Percentiles rank a stretch among this genome's conserved stretches.
Conservation (phyloP, 345 rosid genomes). For the Cardamine chenopodiifolia region DNA sequence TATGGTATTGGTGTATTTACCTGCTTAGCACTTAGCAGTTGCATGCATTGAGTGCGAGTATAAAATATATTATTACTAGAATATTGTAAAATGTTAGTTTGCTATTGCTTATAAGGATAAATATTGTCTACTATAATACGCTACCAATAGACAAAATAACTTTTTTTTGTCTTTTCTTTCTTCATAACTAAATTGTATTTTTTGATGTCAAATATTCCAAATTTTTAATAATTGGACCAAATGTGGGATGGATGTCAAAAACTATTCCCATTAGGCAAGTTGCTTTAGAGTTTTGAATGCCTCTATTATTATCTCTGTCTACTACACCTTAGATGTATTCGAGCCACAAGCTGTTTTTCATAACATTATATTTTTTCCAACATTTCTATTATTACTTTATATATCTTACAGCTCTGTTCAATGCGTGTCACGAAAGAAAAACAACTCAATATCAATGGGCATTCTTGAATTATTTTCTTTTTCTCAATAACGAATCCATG, state of each 20-base stretch:
- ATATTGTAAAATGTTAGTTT: background rate
- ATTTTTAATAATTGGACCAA: background rate
- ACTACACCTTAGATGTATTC: conserved; percentile 34
- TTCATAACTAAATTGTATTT: conserved; percentile 11
- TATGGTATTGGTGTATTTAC: no score
- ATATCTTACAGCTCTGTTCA: conserved; percentile 38
- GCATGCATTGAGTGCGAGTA: background rate
- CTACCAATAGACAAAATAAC: background rate
- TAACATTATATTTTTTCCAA: conserved; percentile 12
- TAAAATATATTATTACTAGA: background rate
- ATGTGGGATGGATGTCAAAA: conserved; percentile 28
- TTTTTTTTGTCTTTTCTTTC: background rate
- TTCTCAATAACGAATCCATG: conserved; percentile 16
- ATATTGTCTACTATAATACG: background rate
- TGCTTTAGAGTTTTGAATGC: conserved; percentile 29
- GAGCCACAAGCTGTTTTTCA: conserved; percentile 35
- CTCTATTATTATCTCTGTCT: conserved; percentile 32
- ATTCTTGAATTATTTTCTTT: conserved; percentile 24
- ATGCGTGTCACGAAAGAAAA: conserved; percentile 33
- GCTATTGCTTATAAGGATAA: background rate
- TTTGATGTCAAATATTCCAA: conserved; percentile 12
- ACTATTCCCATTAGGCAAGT: conserved; percentile 39
- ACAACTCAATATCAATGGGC: conserved; percentile 33
- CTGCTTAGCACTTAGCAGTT: background rate
- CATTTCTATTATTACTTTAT: conserved; percentile 20